Conservation (phyloP, 2,329 filamentous ascomycete genomes). For the Trichoderma sp. region DNA sequence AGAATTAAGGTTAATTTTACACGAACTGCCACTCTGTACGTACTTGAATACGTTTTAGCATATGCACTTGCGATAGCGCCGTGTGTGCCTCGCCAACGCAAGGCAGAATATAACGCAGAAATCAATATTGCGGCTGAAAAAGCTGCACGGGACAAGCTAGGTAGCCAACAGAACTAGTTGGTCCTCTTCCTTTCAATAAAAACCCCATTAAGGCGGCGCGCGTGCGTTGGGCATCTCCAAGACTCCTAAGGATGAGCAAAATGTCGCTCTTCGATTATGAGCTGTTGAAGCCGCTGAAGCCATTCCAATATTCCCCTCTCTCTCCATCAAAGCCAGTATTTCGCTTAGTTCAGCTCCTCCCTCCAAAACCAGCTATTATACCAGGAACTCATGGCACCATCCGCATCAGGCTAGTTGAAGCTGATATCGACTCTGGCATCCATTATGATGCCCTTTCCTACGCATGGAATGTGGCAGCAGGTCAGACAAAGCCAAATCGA, state of each 20-base stretch:
- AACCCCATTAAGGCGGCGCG: too few relatives aligned
- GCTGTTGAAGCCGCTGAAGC: background rate
- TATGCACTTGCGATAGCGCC: background rate
- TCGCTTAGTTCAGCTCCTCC: slow-evolving; percentile 29
- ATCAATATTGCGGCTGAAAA: slow-evolving; percentile 20
- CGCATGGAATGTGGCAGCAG: slow-evolving; percentile 27
- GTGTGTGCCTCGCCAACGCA: background rate
- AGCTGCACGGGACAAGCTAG: slow-evolving; percentile 8
- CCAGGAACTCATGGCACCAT: slow-evolving; percentile 26
- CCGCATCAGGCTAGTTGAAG: slow-evolving; percentile 31
- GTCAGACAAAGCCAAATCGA: slow-evolving; percentile 23
- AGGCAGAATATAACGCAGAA: slow-evolving; percentile 2
- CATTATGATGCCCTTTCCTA: slow-evolving; percentile 35
- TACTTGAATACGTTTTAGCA: background rate
- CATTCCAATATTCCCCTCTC: slow-evolving; percentile 20
- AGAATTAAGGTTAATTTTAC: slow-evolving; percentile 3
- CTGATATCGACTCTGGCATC: slow-evolving; percentile 21
- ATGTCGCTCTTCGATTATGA: slow-evolving; percentile 13
- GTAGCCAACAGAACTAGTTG: background rate
- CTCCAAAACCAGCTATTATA: slow-evolving; percentile 22
- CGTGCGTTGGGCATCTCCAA: background rate
- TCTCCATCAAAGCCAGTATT: slow-evolving; percentile 22
- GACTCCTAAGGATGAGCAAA: background rate
- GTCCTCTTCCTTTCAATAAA: background rate
- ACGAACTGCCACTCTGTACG: background rate